Evolutionary conservation across 2,329 filamentous ascomycete genomes (phyloP), one percentile per base, ranked within the genome.

Genomic region (Ophiostoma quercus): DNA sequence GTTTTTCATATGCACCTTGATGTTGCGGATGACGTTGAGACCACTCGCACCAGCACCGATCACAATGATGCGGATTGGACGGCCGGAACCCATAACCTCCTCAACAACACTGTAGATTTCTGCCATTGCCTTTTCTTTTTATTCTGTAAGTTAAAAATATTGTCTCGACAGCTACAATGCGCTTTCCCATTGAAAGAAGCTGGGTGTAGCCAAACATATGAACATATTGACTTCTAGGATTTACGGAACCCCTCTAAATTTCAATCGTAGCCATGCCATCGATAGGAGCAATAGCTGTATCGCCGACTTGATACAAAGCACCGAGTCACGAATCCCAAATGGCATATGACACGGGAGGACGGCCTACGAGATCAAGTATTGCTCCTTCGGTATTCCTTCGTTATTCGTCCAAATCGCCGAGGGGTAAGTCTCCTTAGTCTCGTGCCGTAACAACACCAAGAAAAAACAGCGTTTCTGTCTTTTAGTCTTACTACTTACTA

Each of bases 41-140:
- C 70, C 70, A 47, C 60, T 62, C 5, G 70, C 70, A 9, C 83
- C 83, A 16, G 82, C 82, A 11, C 83, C 83, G 54, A 84, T 76
- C 71, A 79, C 80, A 16, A 84, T 77, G 29, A 78, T 72, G 22
- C 72, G 72, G 32, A 73, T 51, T 32, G 69, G 65, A 22, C 71
- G 71, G 25, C 29, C 62, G 32, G 62, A 34, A 14, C 62, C 62
- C 62, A 65, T 65, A 11, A 67, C 69, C 67, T 72, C 47, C 29
- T 73, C 71, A 19, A 60, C 11, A 12, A 73, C 32, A 1, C 32
- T 65, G 68, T 72, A 73, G 22, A 22, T 67, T 22, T 51, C 65
- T 34, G 34, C n/a, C 32, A 65, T 65, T 16, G 29, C 39, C 9
- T 3, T 7, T 16, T 41, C 16, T 39, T 9, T 19, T 16, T n/a